These are phyloP conservation scores for Colletotrichum agaves DNA, from an alignment of 2,329 filamentous ascomycete species.

Conservation along the genomic window DNA sequence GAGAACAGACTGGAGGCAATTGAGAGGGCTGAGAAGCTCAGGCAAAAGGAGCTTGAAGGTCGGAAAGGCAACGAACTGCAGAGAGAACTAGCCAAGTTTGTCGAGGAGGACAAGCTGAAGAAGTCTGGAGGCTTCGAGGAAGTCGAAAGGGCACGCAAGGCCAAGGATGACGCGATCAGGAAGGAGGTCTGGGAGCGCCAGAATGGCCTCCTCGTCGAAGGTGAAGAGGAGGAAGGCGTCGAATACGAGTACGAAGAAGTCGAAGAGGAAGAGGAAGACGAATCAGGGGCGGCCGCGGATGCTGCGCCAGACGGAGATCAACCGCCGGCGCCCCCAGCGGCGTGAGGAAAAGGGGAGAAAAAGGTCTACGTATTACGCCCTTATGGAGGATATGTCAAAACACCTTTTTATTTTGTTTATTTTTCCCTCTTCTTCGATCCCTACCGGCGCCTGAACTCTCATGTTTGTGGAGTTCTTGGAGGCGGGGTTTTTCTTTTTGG, in stretches of 20 bases:
- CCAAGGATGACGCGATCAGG: conserved; percentile 87
- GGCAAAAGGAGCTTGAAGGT: conserved; percentile 87
- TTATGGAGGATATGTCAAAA: conserved; percentile 23
- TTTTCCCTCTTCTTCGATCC: not conserved
- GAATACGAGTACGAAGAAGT: conserved; percentile 38
- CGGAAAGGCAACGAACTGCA: conserved; percentile 81
- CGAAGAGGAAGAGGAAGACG: conserved; percentile 33
- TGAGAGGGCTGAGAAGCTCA: conserved; percentile 91
- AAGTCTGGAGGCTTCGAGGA: conserved; percentile 97
- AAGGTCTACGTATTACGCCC: conserved; percentile 14
- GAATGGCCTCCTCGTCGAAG: conserved; percentile 62
- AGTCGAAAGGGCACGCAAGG: conserved; percentile 83
- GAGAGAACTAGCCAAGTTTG: conserved; percentile 86
- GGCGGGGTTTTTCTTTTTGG: conserved; percentile 1
- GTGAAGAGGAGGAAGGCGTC: conserved; percentile 46
- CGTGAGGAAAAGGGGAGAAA: not conserved
- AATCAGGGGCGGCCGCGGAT: conserved; percentile 4
- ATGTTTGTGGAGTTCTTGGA: conserved; percentile 20
- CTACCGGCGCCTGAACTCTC: not conserved
- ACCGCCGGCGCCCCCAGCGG: conserved; percentile 19
- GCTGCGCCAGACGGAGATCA: conserved; percentile 22
- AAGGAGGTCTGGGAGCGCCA: conserved; percentile 80
- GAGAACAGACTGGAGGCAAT: conserved; percentile 94
- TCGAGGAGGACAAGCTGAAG: conserved; percentile 90
- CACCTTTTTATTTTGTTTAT: conserved; percentile 3